A percentile compares a stretch with the other conserved stretches of the same genome.
These are phyloP conservation scores for Brassica cretica DNA, from an alignment of 345 rosid genomes.

Conservation along the genomic window DNA sequence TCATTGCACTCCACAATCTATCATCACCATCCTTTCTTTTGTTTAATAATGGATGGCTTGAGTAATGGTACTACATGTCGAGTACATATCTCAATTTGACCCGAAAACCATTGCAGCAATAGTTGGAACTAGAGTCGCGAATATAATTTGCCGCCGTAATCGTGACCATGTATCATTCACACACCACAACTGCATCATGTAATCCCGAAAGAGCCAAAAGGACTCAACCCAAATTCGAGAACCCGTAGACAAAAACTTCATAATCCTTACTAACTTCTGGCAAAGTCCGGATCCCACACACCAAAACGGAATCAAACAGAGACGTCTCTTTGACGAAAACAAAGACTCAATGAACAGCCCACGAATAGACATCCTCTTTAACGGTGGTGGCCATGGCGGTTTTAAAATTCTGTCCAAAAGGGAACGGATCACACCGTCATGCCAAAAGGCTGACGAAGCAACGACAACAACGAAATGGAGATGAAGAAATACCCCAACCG, in stretches of 20 bases:
- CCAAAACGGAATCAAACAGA: neutral
- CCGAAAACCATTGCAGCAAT: neutral
- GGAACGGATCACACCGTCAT: neutral
- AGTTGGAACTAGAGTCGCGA: neutral
- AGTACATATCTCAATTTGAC: neutral
- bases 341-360: neutral
- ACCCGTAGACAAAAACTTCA: too few species aligned
- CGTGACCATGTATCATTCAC: neutral
- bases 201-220: neutral
- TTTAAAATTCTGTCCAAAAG: neutral
- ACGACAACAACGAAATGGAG: neutral
- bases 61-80: neutral
- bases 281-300: neutral
- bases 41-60: neutral
- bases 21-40: neutral
- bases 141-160: neutral
- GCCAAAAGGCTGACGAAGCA: neutral
- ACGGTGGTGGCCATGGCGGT: neutral
- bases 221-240: too few species aligned
- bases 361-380: neutral
- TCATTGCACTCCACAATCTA: neutral
- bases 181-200: neutral
- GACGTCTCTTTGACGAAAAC: neutral
- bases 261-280: too few species aligned
- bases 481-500: neutral